These are phyloP conservation scores for Orbilia blumenaviensis DNA, from an alignment of 2,329 filamentous ascomycete genomes.

Conservation along the genomic window DNA sequence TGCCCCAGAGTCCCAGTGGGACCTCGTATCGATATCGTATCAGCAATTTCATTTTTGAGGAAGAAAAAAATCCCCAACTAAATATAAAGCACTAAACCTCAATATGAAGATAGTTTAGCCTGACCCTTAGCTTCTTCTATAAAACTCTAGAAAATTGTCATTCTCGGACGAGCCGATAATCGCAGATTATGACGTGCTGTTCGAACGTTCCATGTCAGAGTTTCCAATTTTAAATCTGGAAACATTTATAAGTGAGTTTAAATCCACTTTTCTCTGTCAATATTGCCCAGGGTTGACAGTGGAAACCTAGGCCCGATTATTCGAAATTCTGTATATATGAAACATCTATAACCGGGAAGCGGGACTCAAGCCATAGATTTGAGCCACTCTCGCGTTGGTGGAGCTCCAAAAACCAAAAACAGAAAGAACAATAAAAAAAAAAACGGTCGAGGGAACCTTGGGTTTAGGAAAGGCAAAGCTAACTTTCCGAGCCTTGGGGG, in stretches of 20 bases:
- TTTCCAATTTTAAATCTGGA: constrained; percentile 50
- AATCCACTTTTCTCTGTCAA: background rate
- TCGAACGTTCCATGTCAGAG: constrained; percentile 14
- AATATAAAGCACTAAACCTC: background rate
- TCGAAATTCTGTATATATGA: constrained; percentile 36
- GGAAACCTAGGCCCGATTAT: constrained; percentile 36
- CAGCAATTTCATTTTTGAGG: constrained; percentile 21
- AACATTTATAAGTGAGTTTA: constrained; percentile 46
- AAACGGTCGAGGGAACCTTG: background rate
- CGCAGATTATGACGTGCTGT: constrained; percentile 15
- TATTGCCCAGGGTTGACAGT: constrained; percentile 13
- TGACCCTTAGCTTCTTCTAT: background rate
- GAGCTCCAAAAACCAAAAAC: background rate
- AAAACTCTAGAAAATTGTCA: background rate
- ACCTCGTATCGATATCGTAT: constrained; percentile 46
- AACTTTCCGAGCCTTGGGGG: background rate
- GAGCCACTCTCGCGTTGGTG: background rate
- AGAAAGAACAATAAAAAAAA: background rate
- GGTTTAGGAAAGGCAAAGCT: constrained; percentile 3
- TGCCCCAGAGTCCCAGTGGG: constrained; percentile 2
- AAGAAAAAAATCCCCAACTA: background rate
- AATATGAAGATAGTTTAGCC: background rate
- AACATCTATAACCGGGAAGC: constrained; percentile 44
- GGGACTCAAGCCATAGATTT: constrained; percentile 29
- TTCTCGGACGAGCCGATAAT: background rate